These are phyloP conservation scores for Termitomyces sp. DNA, from an alignment of 768 basidiomycete species.

Conservation along the genomic window DNA sequence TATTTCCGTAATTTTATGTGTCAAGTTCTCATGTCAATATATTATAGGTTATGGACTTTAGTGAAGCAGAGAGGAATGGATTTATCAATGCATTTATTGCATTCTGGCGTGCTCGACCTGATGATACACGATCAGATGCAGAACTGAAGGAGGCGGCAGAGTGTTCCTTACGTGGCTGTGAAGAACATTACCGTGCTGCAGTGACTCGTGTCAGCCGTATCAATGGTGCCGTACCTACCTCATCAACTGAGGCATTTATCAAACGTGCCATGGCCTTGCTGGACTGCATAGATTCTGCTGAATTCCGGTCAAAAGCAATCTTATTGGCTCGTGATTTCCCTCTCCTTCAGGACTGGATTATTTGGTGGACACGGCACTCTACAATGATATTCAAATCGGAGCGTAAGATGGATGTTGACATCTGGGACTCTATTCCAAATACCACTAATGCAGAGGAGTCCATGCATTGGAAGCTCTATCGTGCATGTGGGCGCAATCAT, in stretches of 20 bases:
- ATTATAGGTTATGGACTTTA: slow-evolving; percentile 10
- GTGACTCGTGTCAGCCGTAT: slow-evolving; percentile 23
- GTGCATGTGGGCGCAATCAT: slow-evolving; percentile 17
- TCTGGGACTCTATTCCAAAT: slow-evolving; percentile 23
- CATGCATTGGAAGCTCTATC: slow-evolving; percentile 30
- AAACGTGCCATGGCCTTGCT: slow-evolving; percentile 14
- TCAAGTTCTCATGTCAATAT: no score
- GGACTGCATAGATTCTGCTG: background rate
- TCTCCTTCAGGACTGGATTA: slow-evolving; percentile 20
- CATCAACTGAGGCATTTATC: slow-evolving; percentile 8
- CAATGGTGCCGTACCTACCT: slow-evolving; percentile 18
- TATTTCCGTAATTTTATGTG: no score
- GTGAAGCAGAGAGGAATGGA: slow-evolving; percentile 4
- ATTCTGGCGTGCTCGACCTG: slow-evolving; percentile 13
- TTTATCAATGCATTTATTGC: background rate
- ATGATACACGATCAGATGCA: slow-evolving; percentile 15
- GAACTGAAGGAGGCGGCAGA: slow-evolving; percentile 3
- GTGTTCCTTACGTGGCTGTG: slow-evolving; percentile 23
- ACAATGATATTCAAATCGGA: slow-evolving; percentile 20
- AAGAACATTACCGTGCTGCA: slow-evolving; percentile 23
- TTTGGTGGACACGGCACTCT: slow-evolving; percentile 28
- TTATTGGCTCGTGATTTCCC: slow-evolving; percentile 23
- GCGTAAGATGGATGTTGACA: slow-evolving; percentile 6
- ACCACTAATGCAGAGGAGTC: slow-evolving; percentile 34
- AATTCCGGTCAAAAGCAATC: slow-evolving; percentile 5